These are phyloP conservation scores for Thelonectria olida DNA, from an alignment of 2,329 filamentous ascomycete species.

Conservation along the genomic window DNA sequence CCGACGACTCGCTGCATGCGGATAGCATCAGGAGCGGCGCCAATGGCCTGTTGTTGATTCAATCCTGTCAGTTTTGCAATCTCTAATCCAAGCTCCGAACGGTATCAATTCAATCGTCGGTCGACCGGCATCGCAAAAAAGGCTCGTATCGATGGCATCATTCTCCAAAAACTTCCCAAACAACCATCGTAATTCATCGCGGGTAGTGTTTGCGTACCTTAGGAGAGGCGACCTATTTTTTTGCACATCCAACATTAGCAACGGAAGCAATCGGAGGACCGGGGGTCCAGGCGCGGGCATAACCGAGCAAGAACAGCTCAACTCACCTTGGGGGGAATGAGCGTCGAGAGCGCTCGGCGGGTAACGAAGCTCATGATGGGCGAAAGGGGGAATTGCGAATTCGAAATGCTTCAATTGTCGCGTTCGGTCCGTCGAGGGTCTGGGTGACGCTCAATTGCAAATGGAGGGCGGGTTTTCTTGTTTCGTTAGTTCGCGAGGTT, in stretches of 20 bases:
- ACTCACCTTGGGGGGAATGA: constrained; percentile 97
- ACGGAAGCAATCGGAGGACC: constrained; percentile 43
- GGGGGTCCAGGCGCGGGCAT: constrained; percentile 34
- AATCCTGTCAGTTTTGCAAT: constrained; percentile 47
- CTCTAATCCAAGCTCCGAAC: constrained; percentile 4
- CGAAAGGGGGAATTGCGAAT: constrained; percentile 38
- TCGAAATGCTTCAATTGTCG: constrained; percentile 33
- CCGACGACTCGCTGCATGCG: constrained; percentile 98
- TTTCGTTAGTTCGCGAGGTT: constrained; percentile 39
- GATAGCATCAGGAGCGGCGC: constrained; percentile 92
- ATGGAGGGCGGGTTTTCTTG: constrained; percentile 37
- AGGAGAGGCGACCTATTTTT: constrained; percentile 78
- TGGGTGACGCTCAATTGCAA: constrained; percentile 47
- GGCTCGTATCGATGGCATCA: constrained; percentile 21
- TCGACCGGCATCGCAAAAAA: constrained; percentile 13
- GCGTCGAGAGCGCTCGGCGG: constrained; percentile 93
- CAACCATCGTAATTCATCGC: constrained; percentile 1
- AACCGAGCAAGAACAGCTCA: constrained; percentile 30
- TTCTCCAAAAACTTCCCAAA: constrained; percentile 19
- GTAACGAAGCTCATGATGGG: constrained; percentile 91
- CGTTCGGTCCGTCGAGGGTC: constrained; percentile 45
- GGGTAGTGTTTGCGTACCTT: constrained; percentile 65
- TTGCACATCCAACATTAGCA: constrained; percentile 48
- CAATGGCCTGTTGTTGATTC: constrained; percentile 76
- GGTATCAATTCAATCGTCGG: constrained; percentile 22